phyloP scores from a whole-genome alignment of 2,329 filamentous ascomycete species.

The Zymoseptoria passerinii region DNA sequence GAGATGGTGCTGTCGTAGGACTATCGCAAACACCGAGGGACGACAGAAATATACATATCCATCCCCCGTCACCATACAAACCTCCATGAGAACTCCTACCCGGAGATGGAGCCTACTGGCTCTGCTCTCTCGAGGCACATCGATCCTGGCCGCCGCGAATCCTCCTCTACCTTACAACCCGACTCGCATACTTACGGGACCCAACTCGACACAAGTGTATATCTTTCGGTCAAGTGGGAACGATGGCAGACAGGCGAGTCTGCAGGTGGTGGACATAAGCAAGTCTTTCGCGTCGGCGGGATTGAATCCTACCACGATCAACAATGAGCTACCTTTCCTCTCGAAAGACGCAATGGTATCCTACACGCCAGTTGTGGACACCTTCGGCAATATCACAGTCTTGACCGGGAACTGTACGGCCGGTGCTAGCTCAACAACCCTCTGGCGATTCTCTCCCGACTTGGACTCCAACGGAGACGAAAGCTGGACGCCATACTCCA shows the following conservation, averaged over 20 bases:
- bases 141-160: constrained; percentile 4
- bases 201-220: constrained; percentile 53
- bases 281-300: constrained; percentile 44
- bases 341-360: constrained; percentile 42
- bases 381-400: constrained; percentile 60
- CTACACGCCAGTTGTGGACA: constrained; percentile 60
- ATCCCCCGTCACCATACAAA: background rate
- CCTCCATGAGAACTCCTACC: constrained; percentile 13
- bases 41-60: background rate
- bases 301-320: constrained; percentile 41
- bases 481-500: constrained; percentile 41
- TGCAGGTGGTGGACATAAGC: constrained; percentile 61
- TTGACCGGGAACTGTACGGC: constrained; percentile 64
- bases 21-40: background rate
- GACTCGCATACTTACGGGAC: constrained; percentile 58
- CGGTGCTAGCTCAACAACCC: constrained; percentile 40
- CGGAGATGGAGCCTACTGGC: constrained; percentile 21
- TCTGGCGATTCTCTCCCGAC: constrained; percentile 61
- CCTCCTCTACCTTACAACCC: constrained; percentile 63
- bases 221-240: constrained; percentile 53
- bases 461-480: constrained; percentile 39
- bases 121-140: constrained; percentile 13
- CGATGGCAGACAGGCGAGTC: constrained; percentile 41
- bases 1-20: background rate
- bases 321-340: constrained; percentile 56